Base-by-base conservation (phyloP, 1,284 basidiomycete species). In the Stereum hirsutum region DNA sequence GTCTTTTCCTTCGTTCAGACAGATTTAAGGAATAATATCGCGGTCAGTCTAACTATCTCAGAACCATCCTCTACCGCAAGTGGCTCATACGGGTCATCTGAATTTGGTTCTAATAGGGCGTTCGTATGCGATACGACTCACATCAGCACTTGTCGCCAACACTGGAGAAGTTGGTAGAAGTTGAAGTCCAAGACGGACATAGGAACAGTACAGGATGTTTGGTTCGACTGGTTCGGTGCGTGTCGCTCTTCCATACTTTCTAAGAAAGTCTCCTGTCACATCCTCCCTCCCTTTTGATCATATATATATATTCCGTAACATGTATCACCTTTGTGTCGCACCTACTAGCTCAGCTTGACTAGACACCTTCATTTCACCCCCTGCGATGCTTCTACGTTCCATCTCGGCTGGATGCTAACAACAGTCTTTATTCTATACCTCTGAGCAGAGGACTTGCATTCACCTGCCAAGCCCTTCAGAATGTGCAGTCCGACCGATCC, bases 1-100 rank as follows among this genome's bases (percentile, higher is more conserved):
- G 81, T 96, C 5, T 98, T 98, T 65, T 72, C 75, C 26, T 89
- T 95, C 53, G 89, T 98, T 1, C 90, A 97, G 65, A 76, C 75
- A 47, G 95, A 99, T 64, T 72, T 99, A 56, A 81, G 79, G 54
- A 82, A 78, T 44, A 98, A 98, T 66, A 89, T 99, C 52, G 69
- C 72, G 51, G 91, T 89, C 52, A 48, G 74, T 59, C 39, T 43
- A n/a, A n/a, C n/a, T n/a, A n/a, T n/a, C n/a, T n/a, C n/a, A n/a
- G 57, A 58, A 5, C 15, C 21, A 17, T 24, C 41, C 4, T 17
- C 12, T 21, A 7, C 21, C 46, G 12, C 25, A 14, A 20, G 24
- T 42, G 19, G 12, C 47, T 54, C 46, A 25, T 46, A 48, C 32
- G 8, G n/a, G 20, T 14, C 5, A 38, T 23, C 41, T 31, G 30